Percentiles rank a stretch among this genome's conserved stretches.
Evolutionary conservation across 352 stramenopile species (phyloP).

Genomic region (Phytopythium mirpurense): DNA sequence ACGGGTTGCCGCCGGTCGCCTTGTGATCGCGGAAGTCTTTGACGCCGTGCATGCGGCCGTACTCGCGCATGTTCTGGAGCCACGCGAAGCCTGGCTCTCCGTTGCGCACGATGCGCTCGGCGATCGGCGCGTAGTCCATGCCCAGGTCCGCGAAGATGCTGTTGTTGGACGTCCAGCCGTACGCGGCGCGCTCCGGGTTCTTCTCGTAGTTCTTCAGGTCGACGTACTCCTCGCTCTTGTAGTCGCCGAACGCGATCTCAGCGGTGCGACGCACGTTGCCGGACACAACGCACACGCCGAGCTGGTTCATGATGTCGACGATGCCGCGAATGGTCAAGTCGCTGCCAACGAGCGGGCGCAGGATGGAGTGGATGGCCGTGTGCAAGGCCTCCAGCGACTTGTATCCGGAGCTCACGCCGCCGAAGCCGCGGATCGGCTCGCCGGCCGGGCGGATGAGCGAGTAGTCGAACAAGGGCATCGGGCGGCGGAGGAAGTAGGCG

Average conservation of each 20-base stretch:
- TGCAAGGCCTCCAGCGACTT: slow-evolving; percentile 75
- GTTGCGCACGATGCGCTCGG: slow-evolving; percentile 80
- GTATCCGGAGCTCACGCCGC: slow-evolving; percentile 85
- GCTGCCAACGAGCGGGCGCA: slow-evolving; percentile 47
- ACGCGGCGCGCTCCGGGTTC: slow-evolving; percentile 84
- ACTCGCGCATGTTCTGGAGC: slow-evolving; percentile 92
- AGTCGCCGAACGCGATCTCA: slow-evolving; percentile 93
- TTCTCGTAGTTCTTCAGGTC: slow-evolving; percentile 90
- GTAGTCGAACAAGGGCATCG: slow-evolving; percentile 72
- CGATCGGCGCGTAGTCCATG: slow-evolving; percentile 90
- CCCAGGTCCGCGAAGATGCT: slow-evolving; percentile 90
- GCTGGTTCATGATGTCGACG: slow-evolving; percentile 92
- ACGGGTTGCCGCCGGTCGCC: slow-evolving; percentile 89
- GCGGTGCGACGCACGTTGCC: slow-evolving; percentile 91
- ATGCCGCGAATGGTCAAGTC: slow-evolving; percentile 71
- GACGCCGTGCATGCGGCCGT: slow-evolving; percentile 85
- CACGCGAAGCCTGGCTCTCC: slow-evolving; percentile 93
- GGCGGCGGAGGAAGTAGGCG: slow-evolving; percentile 64
- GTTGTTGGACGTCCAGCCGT: slow-evolving; percentile 94
- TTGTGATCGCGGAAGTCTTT: slow-evolving; percentile 76
- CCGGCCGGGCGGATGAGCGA: slow-evolving; percentile 76
- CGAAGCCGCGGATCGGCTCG: slow-evolving; percentile 87
- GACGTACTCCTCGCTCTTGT: slow-evolving; percentile 82
- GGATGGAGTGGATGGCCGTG: slow-evolving; percentile 37
- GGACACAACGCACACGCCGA: slow-evolving; percentile 87